phyloP scores from a whole-genome alignment of 495 filamentous ascomycete species.

The Xylaria cubensis region DNA sequence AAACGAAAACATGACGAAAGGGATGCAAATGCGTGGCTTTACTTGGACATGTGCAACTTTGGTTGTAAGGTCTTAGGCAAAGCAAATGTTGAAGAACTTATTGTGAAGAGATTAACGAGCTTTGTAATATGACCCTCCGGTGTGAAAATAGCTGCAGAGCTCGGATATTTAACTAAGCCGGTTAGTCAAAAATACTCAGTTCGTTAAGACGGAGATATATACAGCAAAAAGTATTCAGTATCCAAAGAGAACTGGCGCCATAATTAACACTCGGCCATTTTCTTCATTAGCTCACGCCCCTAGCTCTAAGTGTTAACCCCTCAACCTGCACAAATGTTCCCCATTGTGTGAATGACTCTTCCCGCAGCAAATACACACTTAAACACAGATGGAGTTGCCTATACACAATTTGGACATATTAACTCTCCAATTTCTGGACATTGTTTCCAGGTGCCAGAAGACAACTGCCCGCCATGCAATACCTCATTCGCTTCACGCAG shows the following conservation, averaged over 20 bases:
- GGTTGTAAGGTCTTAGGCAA: neutral
- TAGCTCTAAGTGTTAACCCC: conserved; percentile 10
- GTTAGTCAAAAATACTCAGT: neutral
- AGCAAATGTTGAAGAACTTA: neutral
- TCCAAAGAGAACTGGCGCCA: conserved; percentile 19
- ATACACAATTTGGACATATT: neutral
- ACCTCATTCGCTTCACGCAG: conserved; percentile 89
- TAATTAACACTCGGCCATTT: conserved; percentile 30
- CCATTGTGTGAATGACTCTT: conserved; percentile 19
- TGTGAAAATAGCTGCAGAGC: neutral
- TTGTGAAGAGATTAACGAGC: conserved; percentile 11
- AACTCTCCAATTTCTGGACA: neutral
- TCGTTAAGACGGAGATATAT: neutral
- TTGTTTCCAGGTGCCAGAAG: neutral
- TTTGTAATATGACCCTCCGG: conserved; percentile 20
- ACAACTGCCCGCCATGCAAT: conserved; percentile 64
- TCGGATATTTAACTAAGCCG: neutral
- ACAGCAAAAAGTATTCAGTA: neutral
- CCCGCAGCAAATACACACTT: neutral
- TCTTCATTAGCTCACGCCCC: conserved; percentile 30
- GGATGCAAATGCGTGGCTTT: neutral
- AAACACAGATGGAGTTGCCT: conserved; percentile 17
- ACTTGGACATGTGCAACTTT: neutral
- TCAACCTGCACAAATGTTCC: conserved; percentile 22
- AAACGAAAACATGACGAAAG: conserved; percentile 64